phyloP scores from a whole-genome alignment of 192 early-diverging fungal genomes.

The Piromyces finnis region DNA sequence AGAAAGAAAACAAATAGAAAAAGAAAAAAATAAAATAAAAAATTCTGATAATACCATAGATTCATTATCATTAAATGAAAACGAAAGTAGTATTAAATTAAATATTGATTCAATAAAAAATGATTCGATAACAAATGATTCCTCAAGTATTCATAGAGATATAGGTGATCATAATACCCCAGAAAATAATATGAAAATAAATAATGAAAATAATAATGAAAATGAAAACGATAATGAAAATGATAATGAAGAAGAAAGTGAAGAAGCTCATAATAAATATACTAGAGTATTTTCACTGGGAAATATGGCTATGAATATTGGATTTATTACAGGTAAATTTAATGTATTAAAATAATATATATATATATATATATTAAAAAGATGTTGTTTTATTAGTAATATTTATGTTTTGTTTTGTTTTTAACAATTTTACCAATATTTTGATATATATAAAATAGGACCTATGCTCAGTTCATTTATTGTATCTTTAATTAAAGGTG shows the following conservation, averaged over 20 bases:
- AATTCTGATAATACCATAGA: neutral
- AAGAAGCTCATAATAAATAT: neutral
- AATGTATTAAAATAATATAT: too few species aligned
- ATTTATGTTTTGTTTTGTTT: too few species aligned
- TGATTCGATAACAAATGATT: too few species aligned
- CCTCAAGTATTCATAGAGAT: too few species aligned
- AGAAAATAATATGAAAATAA: too few species aligned
- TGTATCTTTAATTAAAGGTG: neutral
- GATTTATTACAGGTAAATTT: neutral
- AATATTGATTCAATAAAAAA: neutral
- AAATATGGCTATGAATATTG: neutral
- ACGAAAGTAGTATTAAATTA: neutral
- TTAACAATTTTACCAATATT: too few species aligned
- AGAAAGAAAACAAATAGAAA: neutral
- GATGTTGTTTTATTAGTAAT: too few species aligned
- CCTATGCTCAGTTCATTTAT: neutral
- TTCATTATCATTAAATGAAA: too few species aligned
- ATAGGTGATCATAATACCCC: too few species aligned
- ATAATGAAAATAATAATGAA: too few species aligned
- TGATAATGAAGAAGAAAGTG: neutral
- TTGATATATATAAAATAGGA: neutral
- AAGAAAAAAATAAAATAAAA: neutral
- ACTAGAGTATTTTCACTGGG: neutral
- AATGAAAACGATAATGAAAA: too few species aligned
- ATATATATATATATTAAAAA: too few species aligned